Evolutionary conservation across 768 basidiomycete species (phyloP).

Genomic region (Lactarius hatsudake): DNA sequence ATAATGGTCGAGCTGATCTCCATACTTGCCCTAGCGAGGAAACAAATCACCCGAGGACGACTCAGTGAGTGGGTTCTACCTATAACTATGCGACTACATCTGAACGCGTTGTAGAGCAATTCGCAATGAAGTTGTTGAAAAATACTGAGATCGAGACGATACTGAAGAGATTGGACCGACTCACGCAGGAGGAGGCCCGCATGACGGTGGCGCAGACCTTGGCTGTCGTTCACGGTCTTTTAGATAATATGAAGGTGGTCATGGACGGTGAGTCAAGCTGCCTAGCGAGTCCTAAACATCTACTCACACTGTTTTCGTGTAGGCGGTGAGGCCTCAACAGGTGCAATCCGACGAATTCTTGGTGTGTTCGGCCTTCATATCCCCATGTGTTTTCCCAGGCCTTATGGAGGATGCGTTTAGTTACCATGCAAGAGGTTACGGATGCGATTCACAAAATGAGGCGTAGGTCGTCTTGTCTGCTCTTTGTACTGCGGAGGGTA

Average conservation of each 20-base stretch:
- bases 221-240: constrained; percentile 4
- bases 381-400: too few relatives aligned
- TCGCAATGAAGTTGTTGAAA: background rate
- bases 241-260: constrained; percentile 6
- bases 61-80: background rate
- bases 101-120: constrained; percentile 3
- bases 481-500: background rate
- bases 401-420: background rate
- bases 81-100: background rate
- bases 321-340: too few relatives aligned
- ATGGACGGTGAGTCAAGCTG: constrained; percentile 6
- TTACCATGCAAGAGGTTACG: background rate
- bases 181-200: constrained; percentile 11
- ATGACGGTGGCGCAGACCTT: constrained; percentile 7
- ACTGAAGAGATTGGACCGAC: constrained; percentile 12
- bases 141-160: background rate
- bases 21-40: constrained; percentile 5
- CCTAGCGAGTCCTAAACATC: background rate
- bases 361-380: background rate
- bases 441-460: constrained; percentile 2
- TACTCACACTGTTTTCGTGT: too few relatives aligned
- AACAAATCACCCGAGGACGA: constrained; percentile 6
- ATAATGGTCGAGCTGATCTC: constrained; percentile 8
- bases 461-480: background rate
- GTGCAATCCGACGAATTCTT: too few relatives aligned